These are phyloP conservation scores for Phytophthora pistaciae DNA, from an alignment of 352 stramenopile genomes.

Conservation along the genomic window DNA sequence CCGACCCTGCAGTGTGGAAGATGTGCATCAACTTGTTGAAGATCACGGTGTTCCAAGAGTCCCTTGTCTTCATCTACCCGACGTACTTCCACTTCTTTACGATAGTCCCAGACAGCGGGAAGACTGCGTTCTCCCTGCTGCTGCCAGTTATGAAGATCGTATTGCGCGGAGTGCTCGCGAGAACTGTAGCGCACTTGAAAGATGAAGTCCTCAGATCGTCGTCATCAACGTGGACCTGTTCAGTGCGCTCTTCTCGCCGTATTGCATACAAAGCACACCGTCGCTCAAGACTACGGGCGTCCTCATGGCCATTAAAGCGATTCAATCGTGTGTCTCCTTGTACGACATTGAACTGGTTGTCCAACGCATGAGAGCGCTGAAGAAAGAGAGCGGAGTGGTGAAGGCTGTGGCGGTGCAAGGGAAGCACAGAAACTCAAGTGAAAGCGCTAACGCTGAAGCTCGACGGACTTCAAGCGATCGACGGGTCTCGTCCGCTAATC, in stretches of 20 bases:
- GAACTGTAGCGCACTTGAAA: constrained; percentile 8
- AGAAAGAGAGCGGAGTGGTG: background rate
- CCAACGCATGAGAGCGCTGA: constrained; percentile 1
- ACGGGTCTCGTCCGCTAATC: background rate
- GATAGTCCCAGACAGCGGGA: background rate
- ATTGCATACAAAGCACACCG: constrained; percentile 40
- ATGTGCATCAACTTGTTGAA: constrained; percentile 9
- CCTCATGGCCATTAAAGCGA: background rate
- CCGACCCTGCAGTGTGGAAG: background rate
- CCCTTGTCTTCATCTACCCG: constrained; percentile 30
- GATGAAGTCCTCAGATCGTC: constrained; percentile 23
- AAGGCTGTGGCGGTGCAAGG: background rate
- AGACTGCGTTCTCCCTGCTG: constrained; percentile 30
- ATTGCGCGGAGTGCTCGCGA: constrained; percentile 18
- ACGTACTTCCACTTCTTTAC: constrained; percentile 31
- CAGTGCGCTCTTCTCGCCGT: constrained; percentile 42
- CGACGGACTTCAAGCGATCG: background rate
- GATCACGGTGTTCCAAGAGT: constrained; percentile 8
- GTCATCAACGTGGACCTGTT: constrained; percentile 50
- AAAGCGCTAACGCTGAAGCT: background rate
- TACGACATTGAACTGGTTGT: constrained; percentile 5
- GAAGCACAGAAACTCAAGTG: background rate
- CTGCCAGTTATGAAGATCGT: constrained; percentile 35
- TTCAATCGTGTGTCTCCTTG: constrained; percentile 10
- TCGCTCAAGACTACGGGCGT: constrained; percentile 30